Base-by-base conservation (phyloP, 176 grass and related monocot species). In the Aegilops speltoides region DNA sequence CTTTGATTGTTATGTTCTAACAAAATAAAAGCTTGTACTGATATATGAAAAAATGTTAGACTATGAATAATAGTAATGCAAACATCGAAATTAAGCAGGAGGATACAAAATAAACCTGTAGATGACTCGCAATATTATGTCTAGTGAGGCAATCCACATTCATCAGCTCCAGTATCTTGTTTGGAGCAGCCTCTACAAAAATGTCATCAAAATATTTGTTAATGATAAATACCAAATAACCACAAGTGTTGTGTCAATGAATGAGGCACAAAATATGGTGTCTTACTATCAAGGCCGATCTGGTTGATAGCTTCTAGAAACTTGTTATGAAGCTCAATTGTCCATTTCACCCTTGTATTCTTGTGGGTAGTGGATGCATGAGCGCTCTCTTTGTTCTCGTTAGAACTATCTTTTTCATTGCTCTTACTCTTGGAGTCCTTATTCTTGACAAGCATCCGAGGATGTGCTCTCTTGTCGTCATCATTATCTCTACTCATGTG, bases 251-350 rank as follows among this genome's bases (percentile, higher is more conserved):
- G 52, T 59, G 14, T 33, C 19, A 6, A 19, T 43, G 76, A 81
- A 63, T 59, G 56, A 83, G 5, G 10, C 4, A 73, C 15, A 25
- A 78, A 68, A 67, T 2, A 0, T 33, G 62, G 67, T 13, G 19
- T 54, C 93, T 79, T 95, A 98, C 96, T 91, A 7, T 95, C 84
- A 4, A 93, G 16, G 43, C 96, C 89, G 61, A 92, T 60, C 19
- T 68, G 20, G 77, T 89, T 22, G 38, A 98, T 67, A 7, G 79
- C 86, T 31, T 80, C 64, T 20, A 95, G 56, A 65, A 98, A 98
- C 64, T 82, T 90, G 19, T 36, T 41, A 56, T 98, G 96, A 70
- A 95, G 72, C 1, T 87, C 83, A 29, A 38, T 4, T 5, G 74
- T 70, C 93, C 96, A 98, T 36, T 68, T 26, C 5, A 98, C 29